Base-by-base conservation (phyloP, 371 early-diverging fungal genomes). In the Basidiobolus meristosporus region DNA sequence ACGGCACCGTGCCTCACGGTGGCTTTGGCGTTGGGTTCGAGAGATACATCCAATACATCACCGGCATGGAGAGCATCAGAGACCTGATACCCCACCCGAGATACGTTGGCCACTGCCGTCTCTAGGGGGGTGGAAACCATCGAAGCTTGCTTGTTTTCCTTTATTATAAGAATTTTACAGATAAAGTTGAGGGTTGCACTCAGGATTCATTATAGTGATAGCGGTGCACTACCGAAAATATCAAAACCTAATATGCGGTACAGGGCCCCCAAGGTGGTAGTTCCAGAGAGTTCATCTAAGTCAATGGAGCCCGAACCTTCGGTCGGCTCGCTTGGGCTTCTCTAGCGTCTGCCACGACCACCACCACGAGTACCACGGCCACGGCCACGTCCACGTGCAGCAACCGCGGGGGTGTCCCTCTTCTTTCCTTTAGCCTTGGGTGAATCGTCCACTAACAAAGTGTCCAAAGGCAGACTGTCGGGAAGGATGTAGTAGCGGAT, bases 11-110 rank as follows among this genome's bases (percentile, higher is more conserved):
- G 0, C 90, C 91, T 22, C 90, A 90, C 52, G 93, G 87, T 18
- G 95, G 95, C 12, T 93, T 77, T 60, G 95, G 95, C 10, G 60
- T 93, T 43, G 95, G 95, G 0, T 76, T 92, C 43, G 95, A 93
- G 52, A 60, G 95, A 9, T 72, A 76, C 23, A 41, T 93, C 28
- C 56, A 73, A 37, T 72, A 72, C 60, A 41, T 91, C 2, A 86
- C 84, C 11, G 88, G 89, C 2, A 54, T 82, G 35, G 72, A 74
- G 1, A 88, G 73, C 51, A 74, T 92, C 23, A 57, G 82, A 9
- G 95, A 95, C 46, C 66, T 85, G 9, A 74, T 87, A 10, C 77
- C 85, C 1, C 74, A 80, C 51, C 89, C 90, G 31, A 54, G 76
- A 33, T 65, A 64, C 51, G 60, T 59, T 35, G 59, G 65, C 38